These are phyloP conservation scores for Breviolum minutum DNA, from an alignment of 73 alveolate genomes.

Conservation along the genomic window DNA sequence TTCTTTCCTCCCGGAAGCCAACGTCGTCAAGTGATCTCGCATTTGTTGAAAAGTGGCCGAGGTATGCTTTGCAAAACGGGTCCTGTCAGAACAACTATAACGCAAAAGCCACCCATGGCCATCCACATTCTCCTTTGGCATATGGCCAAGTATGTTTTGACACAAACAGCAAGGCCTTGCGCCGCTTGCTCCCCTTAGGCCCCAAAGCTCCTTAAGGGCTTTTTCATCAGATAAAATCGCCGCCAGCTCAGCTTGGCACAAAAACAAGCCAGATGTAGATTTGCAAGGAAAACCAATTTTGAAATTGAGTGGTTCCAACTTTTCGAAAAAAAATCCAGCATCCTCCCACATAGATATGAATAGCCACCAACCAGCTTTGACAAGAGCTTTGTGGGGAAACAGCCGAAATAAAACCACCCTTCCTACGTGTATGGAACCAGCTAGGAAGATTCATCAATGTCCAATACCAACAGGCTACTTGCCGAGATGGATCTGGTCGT, in stretches of 20 bases:
- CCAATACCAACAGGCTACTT: neutral
- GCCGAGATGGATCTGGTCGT: neutral
- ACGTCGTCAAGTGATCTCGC: neutral
- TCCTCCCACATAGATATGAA: neutral
- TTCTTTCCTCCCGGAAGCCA: neutral
- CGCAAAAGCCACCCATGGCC: neutral
- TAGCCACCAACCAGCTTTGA: neutral
- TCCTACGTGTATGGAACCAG: neutral
- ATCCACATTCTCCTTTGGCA: neutral
- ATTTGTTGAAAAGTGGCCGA: neutral
- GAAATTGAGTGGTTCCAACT: neutral
- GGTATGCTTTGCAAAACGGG: neutral
- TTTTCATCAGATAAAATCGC: neutral
- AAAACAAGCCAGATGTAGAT: neutral
- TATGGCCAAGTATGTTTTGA: neutral
- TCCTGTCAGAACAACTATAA: neutral
- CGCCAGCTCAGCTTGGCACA: neutral
- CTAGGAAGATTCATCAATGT: neutral
- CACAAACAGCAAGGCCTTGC: neutral
- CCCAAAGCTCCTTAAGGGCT: neutral
- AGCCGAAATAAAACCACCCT: neutral
- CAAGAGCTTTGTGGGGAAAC: neutral
- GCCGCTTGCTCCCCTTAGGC: neutral
- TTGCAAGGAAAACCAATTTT: neutral
- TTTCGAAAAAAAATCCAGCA: neutral